Percentiles rank a stretch among this genome's conserved stretches.
These are phyloP conservation scores for Didymella exigua DNA, from an alignment of 2,329 filamentous ascomycete genomes.

Conservation along the genomic window DNA sequence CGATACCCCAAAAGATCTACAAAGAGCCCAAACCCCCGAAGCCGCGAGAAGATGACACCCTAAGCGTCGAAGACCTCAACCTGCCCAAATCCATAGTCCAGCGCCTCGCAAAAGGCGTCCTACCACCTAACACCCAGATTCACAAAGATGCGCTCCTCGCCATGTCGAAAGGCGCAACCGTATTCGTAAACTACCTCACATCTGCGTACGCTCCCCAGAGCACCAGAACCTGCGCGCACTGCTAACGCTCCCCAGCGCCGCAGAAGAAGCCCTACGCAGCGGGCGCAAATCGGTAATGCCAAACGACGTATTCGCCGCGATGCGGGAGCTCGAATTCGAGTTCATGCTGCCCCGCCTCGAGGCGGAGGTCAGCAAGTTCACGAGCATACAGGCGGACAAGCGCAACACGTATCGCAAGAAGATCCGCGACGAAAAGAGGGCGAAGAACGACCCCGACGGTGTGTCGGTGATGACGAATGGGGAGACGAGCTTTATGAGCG, in stretches of 20 bases:
- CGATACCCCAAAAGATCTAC: constrained; percentile 13
- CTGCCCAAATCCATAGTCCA: constrained; percentile 83
- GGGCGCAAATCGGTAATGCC: constrained; percentile 80
- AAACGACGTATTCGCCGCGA: constrained; percentile 74
- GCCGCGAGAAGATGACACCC: constrained; percentile 43
- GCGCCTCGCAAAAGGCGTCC: constrained; percentile 76
- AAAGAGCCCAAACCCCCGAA: constrained; percentile 15
- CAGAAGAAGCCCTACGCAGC: constrained; percentile 69
- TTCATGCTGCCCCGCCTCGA: constrained; percentile 74
- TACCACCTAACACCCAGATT: constrained; percentile 81
- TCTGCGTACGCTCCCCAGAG: constrained; percentile 63
- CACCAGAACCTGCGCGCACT: neutral
- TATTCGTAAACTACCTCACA: constrained; percentile 82
- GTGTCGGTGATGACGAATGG: constrained; percentile 23
- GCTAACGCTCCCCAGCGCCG: constrained; percentile 61
- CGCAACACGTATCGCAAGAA: constrained; percentile 74
- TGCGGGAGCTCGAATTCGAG: constrained; percentile 76
- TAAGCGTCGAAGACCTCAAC: constrained; percentile 66
- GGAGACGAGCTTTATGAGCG: constrained; percentile 17
- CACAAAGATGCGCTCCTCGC: constrained; percentile 81
- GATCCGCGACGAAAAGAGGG: constrained; percentile 67
- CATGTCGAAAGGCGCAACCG: constrained; percentile 79
- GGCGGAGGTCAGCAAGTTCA: constrained; percentile 78
- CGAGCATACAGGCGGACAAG: constrained; percentile 74
- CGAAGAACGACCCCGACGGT: constrained; percentile 25